Conservation (phyloP, 257 asterid species). For the Nicotiana noctiflora region DNA sequence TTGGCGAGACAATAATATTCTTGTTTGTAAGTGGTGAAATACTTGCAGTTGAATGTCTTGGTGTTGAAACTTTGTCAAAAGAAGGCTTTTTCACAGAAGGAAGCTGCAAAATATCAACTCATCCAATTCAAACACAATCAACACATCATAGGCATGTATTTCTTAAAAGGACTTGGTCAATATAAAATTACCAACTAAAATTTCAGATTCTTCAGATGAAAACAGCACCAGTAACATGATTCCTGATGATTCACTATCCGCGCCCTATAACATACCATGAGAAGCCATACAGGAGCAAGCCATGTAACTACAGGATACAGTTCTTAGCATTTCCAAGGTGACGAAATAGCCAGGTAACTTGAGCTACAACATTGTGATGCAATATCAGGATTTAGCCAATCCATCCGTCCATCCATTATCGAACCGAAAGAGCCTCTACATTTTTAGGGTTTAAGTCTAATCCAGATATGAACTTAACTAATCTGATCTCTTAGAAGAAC, state of each 20-base stretch:
- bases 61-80: conserved; percentile 21
- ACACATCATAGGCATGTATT: background rate
- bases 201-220: background rate
- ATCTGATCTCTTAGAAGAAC: background rate
- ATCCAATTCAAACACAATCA: background rate
- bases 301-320: background rate
- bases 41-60: conserved; percentile 21
- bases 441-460: background rate
- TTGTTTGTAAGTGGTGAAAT: conserved; percentile 62
- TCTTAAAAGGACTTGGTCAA: background rate
- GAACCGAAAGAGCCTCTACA: background rate
- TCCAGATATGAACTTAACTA: background rate
- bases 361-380: background rate
- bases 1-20: conserved; percentile 49
- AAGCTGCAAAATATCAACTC: conserved; percentile 19
- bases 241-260: background rate
- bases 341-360: background rate
- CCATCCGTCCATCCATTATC: background rate
- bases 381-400: background rate
- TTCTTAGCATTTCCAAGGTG: background rate
- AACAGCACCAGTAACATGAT: background rate
- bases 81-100: conserved; percentile 23
- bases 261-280: background rate
- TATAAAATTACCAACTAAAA: background rate
- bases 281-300: background rate